Evolutionary conservation across 139 green algal genomes (phyloP), one percentile per base, ranked within the genome.

Genomic region (Chlamydomonas eustigma): DNA sequence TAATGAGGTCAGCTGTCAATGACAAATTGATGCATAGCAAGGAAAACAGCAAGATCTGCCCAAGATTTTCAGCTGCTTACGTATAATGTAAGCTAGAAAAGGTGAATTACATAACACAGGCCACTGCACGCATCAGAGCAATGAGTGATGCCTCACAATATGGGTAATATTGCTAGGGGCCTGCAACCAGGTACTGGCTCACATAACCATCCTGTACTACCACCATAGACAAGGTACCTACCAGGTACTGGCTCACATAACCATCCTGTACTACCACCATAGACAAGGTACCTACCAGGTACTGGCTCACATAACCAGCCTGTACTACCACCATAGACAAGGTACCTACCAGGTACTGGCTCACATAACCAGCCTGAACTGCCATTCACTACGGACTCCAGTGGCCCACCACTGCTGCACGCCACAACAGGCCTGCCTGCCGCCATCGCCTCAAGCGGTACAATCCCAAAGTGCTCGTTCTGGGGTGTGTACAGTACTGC

Each of bases 401-500:
- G 75, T 6, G 93, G 93, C 0, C 93, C 93, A 1, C 93, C 93
- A 81, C 86, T 96, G 81, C 88, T 88, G 73, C 86, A 94, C 1
- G 94, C 94, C 37, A 99, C 85, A 4, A 99, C 96, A 1, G 93
- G 91, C 5, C 86, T 77, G 0, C 80, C 80, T 1, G 89, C 81
- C 3, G 92, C 94, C 96, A 98, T 98, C 24, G 94, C 94, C 77
- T 99, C 95, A 37, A 99, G 74, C 2, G 95, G 95, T 58, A 99
- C 96, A 71, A 99, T 99, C 50, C 95, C 95, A 87, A 99, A 99
- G 88, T 99, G 95, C 84, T 99, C 95, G 63, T 93, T 75, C 75
- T 90, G 72, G 0, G 92, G 93, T 0, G 95, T 99, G 63, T 82
- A 82, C 2, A 82, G 88, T 97, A 99, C 31, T 97, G 37, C 36